phyloP scores from a whole-genome alignment of 176 grass and related monocot genomes.

The Chrysopogon serrulatus region DNA sequence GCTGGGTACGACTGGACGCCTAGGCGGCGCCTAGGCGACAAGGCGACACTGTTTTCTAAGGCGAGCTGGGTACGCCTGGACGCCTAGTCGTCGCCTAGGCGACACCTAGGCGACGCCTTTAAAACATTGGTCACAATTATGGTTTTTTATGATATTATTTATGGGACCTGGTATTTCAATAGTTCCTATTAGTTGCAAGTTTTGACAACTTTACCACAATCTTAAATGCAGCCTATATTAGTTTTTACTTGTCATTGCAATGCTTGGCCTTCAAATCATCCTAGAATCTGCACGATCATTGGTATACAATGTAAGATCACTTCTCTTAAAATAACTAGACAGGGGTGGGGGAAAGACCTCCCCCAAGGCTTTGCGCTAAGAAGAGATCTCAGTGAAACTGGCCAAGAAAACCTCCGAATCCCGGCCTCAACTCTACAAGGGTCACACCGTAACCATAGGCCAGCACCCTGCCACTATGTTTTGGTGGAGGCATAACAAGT shows the following conservation, averaged over 20 bases:
- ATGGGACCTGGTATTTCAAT: not conserved
- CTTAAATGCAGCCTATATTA: slow-evolving; percentile 51
- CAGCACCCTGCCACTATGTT: not conserved
- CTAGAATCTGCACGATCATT: slow-evolving; percentile 56
- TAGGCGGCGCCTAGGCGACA: too few species aligned
- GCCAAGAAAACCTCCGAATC: not conserved
- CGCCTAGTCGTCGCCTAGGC: too few species aligned
- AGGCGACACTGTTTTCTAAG: too few species aligned
- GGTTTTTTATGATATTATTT: not conserved
- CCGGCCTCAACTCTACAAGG: not conserved
- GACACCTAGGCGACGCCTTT: too few species aligned
- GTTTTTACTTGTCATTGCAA: slow-evolving; percentile 88
- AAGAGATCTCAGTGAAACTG: not conserved
- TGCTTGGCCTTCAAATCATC: slow-evolving; percentile 77
- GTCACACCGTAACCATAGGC: not conserved
- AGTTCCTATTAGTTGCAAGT: not conserved
- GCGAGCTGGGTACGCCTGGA: too few species aligned
- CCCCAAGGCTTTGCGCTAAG: not conserved
- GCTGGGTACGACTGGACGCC: too few species aligned
- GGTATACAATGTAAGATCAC: slow-evolving; percentile 19
- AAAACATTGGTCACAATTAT: not conserved
- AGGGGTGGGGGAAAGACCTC: not conserved
- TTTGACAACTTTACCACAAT: not conserved
- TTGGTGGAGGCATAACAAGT: not conserved
- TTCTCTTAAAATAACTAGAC: not conserved